A percentile compares a stretch with the other conserved stretches of the same genome.
These are phyloP conservation scores for Sclerotinia glacialis DNA, from an alignment of 2,329 filamentous ascomycete genomes.

Conservation along the genomic window DNA sequence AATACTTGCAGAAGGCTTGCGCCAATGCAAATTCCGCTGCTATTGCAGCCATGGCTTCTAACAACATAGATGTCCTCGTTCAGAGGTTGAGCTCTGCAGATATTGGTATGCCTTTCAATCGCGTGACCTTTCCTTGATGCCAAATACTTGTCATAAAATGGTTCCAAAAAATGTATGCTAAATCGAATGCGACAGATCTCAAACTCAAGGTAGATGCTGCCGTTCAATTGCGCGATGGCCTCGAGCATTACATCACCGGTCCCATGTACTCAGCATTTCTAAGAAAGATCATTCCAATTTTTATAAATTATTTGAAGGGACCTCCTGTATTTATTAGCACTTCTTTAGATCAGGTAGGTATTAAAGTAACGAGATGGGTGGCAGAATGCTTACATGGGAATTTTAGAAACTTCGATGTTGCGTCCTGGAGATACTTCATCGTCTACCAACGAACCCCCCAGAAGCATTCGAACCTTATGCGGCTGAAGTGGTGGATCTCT, in stretches of 20 bases:
- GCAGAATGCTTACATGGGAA: slow-evolving; percentile 16
- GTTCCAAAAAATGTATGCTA: slow-evolving; percentile 20
- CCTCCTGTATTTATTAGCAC: slow-evolving; percentile 88
- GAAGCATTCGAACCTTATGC: slow-evolving; percentile 88
- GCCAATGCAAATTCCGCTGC: slow-evolving; percentile 34
- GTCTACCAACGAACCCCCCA: slow-evolving; percentile 69
- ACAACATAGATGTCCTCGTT: slow-evolving; percentile 61
- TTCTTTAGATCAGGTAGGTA: slow-evolving; percentile 77
- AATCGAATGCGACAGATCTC: slow-evolving; percentile 56
- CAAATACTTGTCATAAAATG: neutral
- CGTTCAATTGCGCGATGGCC: slow-evolving; percentile 81
- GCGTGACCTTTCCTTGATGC: slow-evolving; percentile 3
- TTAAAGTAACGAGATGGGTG: neutral
- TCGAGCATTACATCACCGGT: slow-evolving; percentile 82
- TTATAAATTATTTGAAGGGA: slow-evolving; percentile 79
- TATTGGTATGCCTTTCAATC: slow-evolving; percentile 29
- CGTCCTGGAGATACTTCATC: slow-evolving; percentile 90
- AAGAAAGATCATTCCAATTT: slow-evolving; percentile 83
- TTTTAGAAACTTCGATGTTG: slow-evolving; percentile 82
- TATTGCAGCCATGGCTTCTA: slow-evolving; percentile 59
- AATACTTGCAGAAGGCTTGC: slow-evolving; percentile 28
- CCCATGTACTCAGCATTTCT: slow-evolving; percentile 78
- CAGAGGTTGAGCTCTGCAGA: slow-evolving; percentile 50
- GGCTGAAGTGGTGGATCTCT: slow-evolving; percentile 80
- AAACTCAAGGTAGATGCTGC: slow-evolving; percentile 80